Conservation (phyloP, 2,329 filamentous ascomycete species). For the Microdochium trichocladiopsis region DNA sequence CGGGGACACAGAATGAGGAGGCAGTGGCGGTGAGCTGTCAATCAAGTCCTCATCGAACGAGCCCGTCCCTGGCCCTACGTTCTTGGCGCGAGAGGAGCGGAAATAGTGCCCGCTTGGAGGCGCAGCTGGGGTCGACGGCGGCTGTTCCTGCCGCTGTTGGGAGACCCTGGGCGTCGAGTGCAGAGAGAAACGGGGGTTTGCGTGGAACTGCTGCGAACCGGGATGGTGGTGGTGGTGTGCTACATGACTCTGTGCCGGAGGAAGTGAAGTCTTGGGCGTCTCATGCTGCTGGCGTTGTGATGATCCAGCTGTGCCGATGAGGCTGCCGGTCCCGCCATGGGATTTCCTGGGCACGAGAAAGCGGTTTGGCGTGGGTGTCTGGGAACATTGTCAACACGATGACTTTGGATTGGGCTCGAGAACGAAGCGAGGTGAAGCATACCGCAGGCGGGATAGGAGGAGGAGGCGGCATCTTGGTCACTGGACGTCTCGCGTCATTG, state of each 20-base stretch:
- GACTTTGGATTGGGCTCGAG: background rate
- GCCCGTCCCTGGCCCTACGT: slow-evolving; percentile 3
- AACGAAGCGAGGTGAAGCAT: background rate
- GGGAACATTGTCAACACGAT: background rate
- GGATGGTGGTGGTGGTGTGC: slow-evolving; percentile 7
- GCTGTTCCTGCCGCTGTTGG: background rate
- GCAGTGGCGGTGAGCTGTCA: slow-evolving; percentile 14
- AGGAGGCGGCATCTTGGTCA: background rate
- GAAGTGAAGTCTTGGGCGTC: slow-evolving; percentile 12
- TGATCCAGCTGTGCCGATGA: background rate
- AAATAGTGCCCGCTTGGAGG: slow-evolving; percentile 7
- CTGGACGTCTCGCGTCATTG: background rate
- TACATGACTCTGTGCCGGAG: background rate
- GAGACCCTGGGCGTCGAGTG: slow-evolving; percentile 17
- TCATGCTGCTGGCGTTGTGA: slow-evolving; percentile 3
- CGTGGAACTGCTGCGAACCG: slow-evolving; percentile 22
- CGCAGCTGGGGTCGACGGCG: slow-evolving; percentile 8
- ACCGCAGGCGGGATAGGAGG: background rate
- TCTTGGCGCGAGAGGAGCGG: slow-evolving; percentile 4
- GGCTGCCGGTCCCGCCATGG: slow-evolving; percentile 9
- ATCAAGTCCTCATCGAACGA: slow-evolving; percentile 12
- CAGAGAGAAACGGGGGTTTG: slow-evolving; percentile 22
- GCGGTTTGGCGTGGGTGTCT: slow-evolving; percentile 23
- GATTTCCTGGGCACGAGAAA: slow-evolving; percentile 22
- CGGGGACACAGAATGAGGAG: background rate